Base-by-base conservation (phyloP, 139 green algal genomes). In the Micractinium sp. region DNA sequence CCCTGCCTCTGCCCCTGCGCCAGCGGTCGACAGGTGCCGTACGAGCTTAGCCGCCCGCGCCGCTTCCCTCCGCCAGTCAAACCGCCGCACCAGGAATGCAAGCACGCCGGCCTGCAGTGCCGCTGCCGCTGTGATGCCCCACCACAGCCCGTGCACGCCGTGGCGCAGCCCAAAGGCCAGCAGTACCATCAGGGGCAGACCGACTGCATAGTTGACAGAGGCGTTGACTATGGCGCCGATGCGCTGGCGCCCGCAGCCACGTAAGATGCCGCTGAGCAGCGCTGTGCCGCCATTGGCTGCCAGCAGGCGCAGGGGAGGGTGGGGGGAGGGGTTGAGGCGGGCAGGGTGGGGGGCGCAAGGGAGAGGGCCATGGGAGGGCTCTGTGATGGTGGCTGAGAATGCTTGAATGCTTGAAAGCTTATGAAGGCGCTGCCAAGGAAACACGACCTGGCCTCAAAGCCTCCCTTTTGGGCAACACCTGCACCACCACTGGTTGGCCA, bases 211-310 rank as follows among this genome's bases (percentile, higher is more conserved):
- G 83, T 90, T 94, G 74, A 76, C 88, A 9, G 73, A n/a, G 23
- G 93, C 75, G 85, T 92, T 93, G 38, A 92, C 80, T 4, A 69
- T 76, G 2, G 90, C 91, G 38, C 90, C 90, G 29, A 85, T 29
- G 87, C 85, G 89, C 83, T 95, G 93, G 78, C 91, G 84, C 25
- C 91, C 91, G 7, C 82, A 71, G 31, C 90, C 93, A 3, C 92
- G 90, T 36, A 94, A 81, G 19, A 94, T 81, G n/a, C 81, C 89
- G 25, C 84, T 60, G 14, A 91, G 90, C 80, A 93, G 87, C 7
- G 88, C 91, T 38, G 90, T 94, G 71, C 84, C 60, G 60, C 91
- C 91, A 78, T 94, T 81, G 33, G 66, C 87, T 90, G 78, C n/a
- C 77, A 63, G 23, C 4, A 0, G 39, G 36, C 15, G 22, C 36